Evolutionary conservation across 768 basidiomycete species (phyloP), one percentile per base, ranked within the genome.

Genomic region (Tulasnella sp.): DNA sequence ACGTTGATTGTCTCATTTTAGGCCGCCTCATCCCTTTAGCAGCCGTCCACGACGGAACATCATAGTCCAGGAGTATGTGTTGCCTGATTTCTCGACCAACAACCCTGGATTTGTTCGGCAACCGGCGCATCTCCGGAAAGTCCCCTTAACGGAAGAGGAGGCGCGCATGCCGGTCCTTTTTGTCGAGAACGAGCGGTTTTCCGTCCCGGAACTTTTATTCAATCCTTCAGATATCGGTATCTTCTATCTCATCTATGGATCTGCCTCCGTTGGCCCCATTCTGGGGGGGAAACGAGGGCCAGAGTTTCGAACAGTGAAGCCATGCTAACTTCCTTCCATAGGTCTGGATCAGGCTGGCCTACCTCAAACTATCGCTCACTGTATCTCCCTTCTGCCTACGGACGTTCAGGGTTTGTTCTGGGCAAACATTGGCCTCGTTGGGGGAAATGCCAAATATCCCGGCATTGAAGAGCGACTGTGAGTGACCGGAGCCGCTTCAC

Each of bases 381-480:
- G 91, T 76, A 94, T 99, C 80, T 85, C 87, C 0, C 83, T 87
- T 38, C 88, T 98, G 77, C 93, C 94, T 0, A 84, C 86, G 71
- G 94, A 96, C 80, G 80, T 96, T 34, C 93, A 91, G 79, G 96
- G 94, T 40, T 89, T 99, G 91, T 97, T 95, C 83, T 99, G 95
- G 95, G 89, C 90, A 40, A 94, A 98, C 82, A 95, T 99, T 78
- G 93, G 92, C 15, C 83, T 97, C 78, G 89, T 95, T 80, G 96
- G 96, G 70, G 96, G 96, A 17, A 91, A 88, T 82, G 89, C 89
- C 19, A 88, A 88, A 79, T 89, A 96, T 79, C 85, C 89, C 58
- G 92, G 91, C 7, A 91, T 98, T 79, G 86, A 87, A 29, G 83
- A 86, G 72, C 85, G 96, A 84, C 83, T 98, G 96, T 97, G 82